These are phyloP conservation scores for Zygosaccharomyces pseudobailii DNA, from an alignment of 1,139 yeast genomes.

Conservation along the genomic window DNA sequence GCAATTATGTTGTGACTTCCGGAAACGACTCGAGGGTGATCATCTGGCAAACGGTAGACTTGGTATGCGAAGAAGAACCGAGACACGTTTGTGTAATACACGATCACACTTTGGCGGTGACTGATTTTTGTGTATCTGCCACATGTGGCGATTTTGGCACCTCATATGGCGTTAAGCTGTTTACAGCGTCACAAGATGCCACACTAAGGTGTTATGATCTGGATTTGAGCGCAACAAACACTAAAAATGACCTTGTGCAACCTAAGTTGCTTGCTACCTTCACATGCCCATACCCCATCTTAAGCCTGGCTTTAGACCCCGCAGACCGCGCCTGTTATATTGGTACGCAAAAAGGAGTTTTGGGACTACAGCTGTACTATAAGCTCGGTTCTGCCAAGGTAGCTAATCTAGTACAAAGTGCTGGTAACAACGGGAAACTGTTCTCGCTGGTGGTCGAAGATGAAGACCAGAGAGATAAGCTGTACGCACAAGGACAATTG, in stretches of 20 bases:
- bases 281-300: slow-evolving; percentile 56
- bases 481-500: slow-evolving; percentile 29
- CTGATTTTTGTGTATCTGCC: slow-evolving; percentile 45
- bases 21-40: slow-evolving; percentile 77
- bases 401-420: slow-evolving; percentile 23
- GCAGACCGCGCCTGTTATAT: slow-evolving; percentile 71
- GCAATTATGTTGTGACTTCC: slow-evolving; percentile 66
- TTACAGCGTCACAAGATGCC: slow-evolving; percentile 68
- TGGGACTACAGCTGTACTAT: slow-evolving; percentile 25
- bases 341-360: slow-evolving; percentile 60
- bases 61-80: slow-evolving; percentile 39
- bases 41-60: slow-evolving; percentile 67
- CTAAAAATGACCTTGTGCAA: slow-evolving; percentile 26
- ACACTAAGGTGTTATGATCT: slow-evolving; percentile 67
- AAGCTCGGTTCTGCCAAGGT: slow-evolving; percentile 18
- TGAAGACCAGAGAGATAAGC: slow-evolving; percentile 12
- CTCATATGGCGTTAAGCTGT: slow-evolving; percentile 57
- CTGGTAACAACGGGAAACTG: slow-evolving; percentile 15
- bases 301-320: slow-evolving; percentile 67
- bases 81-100: slow-evolving; percentile 51
- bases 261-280: slow-evolving; percentile 59
- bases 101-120: slow-evolving; percentile 72
- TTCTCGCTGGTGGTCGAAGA: slow-evolving; percentile 22
- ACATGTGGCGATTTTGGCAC: slow-evolving; percentile 24
- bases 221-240: slow-evolving; percentile 11